Conservation (phyloP, 106 monocot genomes). For the Alisma plantagoaquatica region DNA sequence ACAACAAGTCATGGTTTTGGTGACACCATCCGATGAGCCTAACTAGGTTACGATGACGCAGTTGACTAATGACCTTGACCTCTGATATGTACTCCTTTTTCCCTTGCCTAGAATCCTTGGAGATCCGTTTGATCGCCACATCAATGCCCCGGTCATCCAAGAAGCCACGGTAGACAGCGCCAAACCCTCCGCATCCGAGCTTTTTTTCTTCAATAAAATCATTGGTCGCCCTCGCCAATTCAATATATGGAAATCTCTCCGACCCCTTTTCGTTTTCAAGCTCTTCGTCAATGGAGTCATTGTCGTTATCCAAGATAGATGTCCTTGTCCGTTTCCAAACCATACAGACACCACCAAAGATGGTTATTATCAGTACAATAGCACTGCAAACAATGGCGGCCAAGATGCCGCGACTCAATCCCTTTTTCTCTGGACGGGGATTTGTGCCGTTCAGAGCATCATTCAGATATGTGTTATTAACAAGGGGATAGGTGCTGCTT, state of each 20-base stretch:
- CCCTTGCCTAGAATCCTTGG: not conserved
- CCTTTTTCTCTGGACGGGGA: not conserved
- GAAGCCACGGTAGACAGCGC: conserved; percentile 3
- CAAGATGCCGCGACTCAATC: not conserved
- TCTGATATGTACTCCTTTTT: not conserved
- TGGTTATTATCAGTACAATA: not conserved
- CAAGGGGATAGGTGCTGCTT: too few species aligned
- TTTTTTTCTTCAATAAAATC: not conserved
- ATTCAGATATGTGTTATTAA: too few species aligned
- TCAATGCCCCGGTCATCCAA: not conserved
- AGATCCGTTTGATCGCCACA: conserved; percentile 5
- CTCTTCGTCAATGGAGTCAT: too few species aligned
- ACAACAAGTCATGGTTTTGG: not conserved
- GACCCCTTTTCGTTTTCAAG: too few species aligned
- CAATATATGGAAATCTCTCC: not conserved
- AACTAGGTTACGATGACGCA: conserved; percentile 10
- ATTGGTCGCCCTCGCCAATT: conserved; percentile 3
- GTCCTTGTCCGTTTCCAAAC: not conserved
- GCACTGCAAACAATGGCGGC: not conserved
- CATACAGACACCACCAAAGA: not conserved
- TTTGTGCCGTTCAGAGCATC: not conserved
- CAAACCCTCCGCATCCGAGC: conserved; percentile 7
- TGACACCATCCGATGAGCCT: conserved; percentile 11
- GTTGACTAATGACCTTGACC: not conserved
- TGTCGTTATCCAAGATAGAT: not conserved